Evolutionary conservation across 1,284 basidiomycete genomes (phyloP).

Genomic region (Ceratobasidium sp.): DNA sequence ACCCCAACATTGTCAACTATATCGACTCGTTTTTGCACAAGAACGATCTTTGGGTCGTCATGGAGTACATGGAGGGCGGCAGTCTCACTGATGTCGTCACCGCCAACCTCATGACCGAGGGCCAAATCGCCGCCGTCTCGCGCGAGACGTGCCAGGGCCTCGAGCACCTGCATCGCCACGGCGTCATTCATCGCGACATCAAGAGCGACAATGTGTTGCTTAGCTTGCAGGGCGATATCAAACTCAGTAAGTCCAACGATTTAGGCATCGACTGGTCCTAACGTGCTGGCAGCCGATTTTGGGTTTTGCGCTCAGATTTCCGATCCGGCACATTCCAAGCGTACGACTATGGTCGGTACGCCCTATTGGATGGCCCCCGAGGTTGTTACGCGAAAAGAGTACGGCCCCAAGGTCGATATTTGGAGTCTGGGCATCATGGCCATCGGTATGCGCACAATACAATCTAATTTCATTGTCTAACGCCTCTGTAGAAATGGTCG

Average conservation of each 20-base stretch:
- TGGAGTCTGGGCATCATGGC: conserved; percentile 99
- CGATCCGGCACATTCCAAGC: conserved; percentile 86
- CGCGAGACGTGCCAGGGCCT: conserved; percentile 61
- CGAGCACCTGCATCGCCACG: conserved; percentile 62
- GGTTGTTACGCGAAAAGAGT: conserved; percentile 97
- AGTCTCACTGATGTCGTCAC: conserved; percentile 95
- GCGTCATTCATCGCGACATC: conserved; percentile 68
- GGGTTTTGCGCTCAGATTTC: conserved; percentile 98
- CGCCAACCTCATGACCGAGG: conserved; percentile 90
- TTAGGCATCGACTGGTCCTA: not conserved
- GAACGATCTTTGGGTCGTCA: conserved; percentile 99
- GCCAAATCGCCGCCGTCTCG: conserved; percentile 63
- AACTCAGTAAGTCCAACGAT: conserved; percentile 55
- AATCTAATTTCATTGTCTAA: not conserved
- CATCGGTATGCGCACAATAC: conserved; percentile 68
- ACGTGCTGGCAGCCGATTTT: conserved; percentile 79
- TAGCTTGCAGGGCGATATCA: conserved; percentile 62
- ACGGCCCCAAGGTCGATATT: conserved; percentile 98
- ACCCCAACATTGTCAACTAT: conserved; percentile 99
- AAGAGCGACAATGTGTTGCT: conserved; percentile 66
- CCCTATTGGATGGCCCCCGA: conserved; percentile 99
- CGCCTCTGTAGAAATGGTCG: conserved; percentile 86
- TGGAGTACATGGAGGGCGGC: conserved; percentile 96
- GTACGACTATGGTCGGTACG: conserved; percentile 99
- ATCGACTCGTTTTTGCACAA: conserved; percentile 98